A percentile compares a stretch with the other conserved stretches of the same genome.
These are phyloP conservation scores for Arabidopsis hybrid DNA, from an alignment of 441 rosid genomes.

Conservation along the genomic window DNA sequence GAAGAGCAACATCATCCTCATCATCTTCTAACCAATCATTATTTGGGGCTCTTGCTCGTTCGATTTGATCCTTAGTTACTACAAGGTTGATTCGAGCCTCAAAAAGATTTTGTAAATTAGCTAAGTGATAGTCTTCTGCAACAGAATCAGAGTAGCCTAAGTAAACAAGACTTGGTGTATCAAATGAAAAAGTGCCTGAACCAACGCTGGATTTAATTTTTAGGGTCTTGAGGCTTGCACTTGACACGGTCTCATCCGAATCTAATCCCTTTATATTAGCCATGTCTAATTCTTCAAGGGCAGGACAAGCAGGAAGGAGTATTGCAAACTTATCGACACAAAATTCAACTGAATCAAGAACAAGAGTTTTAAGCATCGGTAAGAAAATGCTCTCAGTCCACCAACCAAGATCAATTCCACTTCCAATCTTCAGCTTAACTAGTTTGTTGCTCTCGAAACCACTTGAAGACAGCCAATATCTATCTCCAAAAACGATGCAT, in stretches of 20 bases:
- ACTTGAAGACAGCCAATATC: no score
- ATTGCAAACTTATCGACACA: no score
- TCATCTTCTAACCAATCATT: background rate
- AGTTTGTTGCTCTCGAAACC: no score
- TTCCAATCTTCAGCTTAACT: background rate
- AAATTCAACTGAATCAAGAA: background rate
- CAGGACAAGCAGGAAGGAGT: slow-evolving; percentile 7
- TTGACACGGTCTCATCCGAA: background rate
- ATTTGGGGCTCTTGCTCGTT: background rate
- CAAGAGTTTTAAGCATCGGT: background rate
- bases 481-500: no score
- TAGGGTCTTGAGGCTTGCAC: background rate
- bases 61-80: background rate
- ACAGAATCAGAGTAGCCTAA: no score
- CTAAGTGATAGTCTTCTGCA: no score
- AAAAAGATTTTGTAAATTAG: no score
- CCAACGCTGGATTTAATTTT: no score
- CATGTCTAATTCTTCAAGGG: background rate
- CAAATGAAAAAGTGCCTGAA: no score
- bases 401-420: background rate
- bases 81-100: background rate
- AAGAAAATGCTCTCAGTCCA: background rate
- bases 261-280: background rate
- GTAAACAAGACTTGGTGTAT: no score
- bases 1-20: background rate